Evolutionary conservation across 2,329 filamentous ascomycete species (phyloP).

Genomic region (Sarocladium strictum): DNA sequence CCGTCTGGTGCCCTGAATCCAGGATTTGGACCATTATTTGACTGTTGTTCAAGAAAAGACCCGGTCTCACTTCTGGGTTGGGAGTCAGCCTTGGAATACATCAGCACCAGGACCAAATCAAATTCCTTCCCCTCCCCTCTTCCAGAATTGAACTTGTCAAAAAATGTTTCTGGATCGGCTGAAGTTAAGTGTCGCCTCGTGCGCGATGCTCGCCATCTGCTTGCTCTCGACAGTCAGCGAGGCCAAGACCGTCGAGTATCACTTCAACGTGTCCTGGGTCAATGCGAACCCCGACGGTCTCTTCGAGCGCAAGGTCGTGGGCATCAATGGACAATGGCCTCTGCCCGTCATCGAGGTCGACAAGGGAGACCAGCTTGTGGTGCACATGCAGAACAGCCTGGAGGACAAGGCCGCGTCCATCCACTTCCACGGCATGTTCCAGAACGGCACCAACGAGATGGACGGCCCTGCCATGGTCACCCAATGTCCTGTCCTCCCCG

Average conservation of each 20-base stretch:
- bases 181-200: slow-evolving; percentile 4
- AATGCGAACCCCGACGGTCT: slow-evolving; percentile 54
- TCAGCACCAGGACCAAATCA: neutral
- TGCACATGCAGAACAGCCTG: slow-evolving; percentile 43
- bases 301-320: slow-evolving; percentile 50
- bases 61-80: neutral
- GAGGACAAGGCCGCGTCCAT: slow-evolving; percentile 15
- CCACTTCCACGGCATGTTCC: neutral
- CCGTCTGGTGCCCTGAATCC: neutral
- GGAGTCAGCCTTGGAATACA: too few species aligned
- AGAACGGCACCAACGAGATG: slow-evolving; percentile 47
- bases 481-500: slow-evolving; percentile 45
- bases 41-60: neutral
- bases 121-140: too few species aligned
- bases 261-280: slow-evolving; percentile 59
- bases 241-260: slow-evolving; percentile 40
- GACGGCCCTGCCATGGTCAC: slow-evolving; percentile 54
- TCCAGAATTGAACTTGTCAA: too few species aligned
- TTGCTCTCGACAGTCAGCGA: neutral
- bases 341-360: slow-evolving; percentile 51
- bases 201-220: slow-evolving; percentile 10
- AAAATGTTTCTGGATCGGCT: neutral
- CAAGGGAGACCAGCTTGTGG: slow-evolving; percentile 44
- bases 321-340: slow-evolving; percentile 61
- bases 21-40: neutral